These are phyloP conservation scores for Areca catechu DNA, from an alignment of 176 grass and related monocot genomes.

Conservation along the genomic window DNA sequence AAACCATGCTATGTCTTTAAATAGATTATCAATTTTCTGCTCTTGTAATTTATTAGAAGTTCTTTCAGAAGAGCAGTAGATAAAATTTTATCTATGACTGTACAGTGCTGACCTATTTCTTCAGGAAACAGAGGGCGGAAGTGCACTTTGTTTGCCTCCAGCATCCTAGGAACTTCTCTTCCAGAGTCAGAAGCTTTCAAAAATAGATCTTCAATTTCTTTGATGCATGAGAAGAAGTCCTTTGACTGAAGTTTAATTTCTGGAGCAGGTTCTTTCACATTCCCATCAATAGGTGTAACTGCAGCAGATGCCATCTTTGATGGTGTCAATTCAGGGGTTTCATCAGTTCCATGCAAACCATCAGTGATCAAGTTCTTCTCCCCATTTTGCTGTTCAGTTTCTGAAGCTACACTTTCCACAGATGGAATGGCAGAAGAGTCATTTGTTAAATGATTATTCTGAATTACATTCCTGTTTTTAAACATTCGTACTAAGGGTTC, in stretches of 20 bases:
- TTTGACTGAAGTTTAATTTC: constrained; percentile 28
- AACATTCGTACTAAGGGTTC: constrained; percentile 74
- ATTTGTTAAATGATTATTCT: constrained; percentile 26
- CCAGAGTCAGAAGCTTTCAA: constrained; percentile 79
- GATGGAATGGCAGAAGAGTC: constrained; percentile 25
- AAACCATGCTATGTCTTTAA: no score
- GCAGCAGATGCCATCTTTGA: constrained; percentile 1
- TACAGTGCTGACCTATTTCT: constrained; percentile 43
- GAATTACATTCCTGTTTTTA: constrained; percentile 51
- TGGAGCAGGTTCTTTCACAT: constrained; percentile 39
- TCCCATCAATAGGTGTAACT: constrained; percentile 35
- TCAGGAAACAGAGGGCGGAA: constrained; percentile 55
- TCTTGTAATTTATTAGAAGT: no score
- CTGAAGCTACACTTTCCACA: constrained; percentile 23
- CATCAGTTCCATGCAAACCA: constrained; percentile 44
- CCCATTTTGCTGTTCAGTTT: constrained; percentile 28
- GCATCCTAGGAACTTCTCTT: constrained; percentile 94
- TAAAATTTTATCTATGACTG: no score
- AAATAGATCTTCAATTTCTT: constrained; percentile 82
- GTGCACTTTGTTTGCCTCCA: constrained; percentile 91
- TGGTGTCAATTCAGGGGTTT: constrained; percentile 41
- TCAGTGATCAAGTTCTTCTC: constrained; percentile 31
- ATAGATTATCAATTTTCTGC: no score
- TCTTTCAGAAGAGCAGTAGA: no score
- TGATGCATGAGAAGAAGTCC: constrained; percentile 61